These are phyloP conservation scores for Nitzschia sp. DNA, from an alignment of 108 stramenopile genomes.

Conservation along the genomic window DNA sequence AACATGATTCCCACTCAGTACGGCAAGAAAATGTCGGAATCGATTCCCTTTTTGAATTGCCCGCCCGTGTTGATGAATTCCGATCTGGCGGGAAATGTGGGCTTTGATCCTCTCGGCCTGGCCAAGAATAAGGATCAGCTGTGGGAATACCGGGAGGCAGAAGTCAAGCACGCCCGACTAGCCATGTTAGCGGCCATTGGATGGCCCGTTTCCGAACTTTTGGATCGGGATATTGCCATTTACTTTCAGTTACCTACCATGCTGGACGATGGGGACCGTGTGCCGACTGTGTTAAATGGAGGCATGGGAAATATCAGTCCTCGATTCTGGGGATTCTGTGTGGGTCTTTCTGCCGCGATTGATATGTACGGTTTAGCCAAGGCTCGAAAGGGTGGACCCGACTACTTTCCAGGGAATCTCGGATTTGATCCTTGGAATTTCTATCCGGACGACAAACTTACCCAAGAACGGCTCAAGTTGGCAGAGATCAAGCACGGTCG, in stretches of 20 bases:
- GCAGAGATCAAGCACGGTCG: conserved; percentile 90
- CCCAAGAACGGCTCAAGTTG: conserved; percentile 65
- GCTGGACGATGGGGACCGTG: conserved; percentile 66
- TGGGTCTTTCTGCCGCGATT: conserved; percentile 73
- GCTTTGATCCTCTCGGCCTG: conserved; percentile 88
- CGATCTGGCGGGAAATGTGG: conserved; percentile 75
- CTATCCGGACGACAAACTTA: conserved; percentile 61
- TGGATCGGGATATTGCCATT: conserved; percentile 64
- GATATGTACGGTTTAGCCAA: conserved; percentile 58
- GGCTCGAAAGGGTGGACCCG: conserved; percentile 28
- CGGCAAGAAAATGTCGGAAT: conserved; percentile 43
- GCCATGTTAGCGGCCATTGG: conserved; percentile 88
- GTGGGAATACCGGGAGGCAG: conserved; percentile 71
- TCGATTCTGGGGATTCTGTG: conserved; percentile 74
- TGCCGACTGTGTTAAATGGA: conserved; percentile 75
- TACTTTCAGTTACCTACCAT: conserved; percentile 42
- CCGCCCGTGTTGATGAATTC: conserved; percentile 44
- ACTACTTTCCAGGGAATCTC: conserved; percentile 73
- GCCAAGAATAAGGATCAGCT: conserved; percentile 55
- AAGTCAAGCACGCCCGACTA: conserved; percentile 86
- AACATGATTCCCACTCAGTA: conserved; percentile 14
- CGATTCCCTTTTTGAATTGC: conserved; percentile 71
- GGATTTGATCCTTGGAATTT: conserved; percentile 84
- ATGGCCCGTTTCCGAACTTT: conserved; percentile 80
- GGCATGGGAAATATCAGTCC: conserved; percentile 64